A percentile compares a stretch with the other conserved stretches of the same genome.
Evolutionary conservation across 2,329 filamentous ascomycete genomes (phyloP).

Genomic region (Stylonectria norvegica): DNA sequence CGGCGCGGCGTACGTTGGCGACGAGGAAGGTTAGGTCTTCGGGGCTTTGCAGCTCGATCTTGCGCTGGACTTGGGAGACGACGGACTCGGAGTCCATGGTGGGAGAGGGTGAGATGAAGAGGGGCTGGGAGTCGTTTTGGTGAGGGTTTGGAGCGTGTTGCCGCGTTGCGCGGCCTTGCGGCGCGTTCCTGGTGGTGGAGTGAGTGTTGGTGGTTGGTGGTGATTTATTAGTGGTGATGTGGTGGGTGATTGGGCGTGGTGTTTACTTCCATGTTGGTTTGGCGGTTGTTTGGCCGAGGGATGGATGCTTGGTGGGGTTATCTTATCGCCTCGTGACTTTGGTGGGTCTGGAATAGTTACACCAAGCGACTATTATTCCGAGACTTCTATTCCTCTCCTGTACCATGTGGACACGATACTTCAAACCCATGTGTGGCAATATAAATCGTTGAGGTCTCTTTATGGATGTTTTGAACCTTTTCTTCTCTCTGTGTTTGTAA

Average conservation of each 20-base stretch:
- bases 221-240: slow-evolving; percentile 3
- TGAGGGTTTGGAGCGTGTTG: background rate
- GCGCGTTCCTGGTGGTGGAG: background rate
- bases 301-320: background rate
- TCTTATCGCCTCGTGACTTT: background rate
- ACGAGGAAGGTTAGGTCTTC: slow-evolving; percentile 70
- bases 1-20: slow-evolving; percentile 64
- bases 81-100: slow-evolving; percentile 36
- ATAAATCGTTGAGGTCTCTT: no score
- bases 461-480: no score
- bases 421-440: no score
- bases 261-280: slow-evolving; percentile 1
- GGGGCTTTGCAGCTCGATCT: slow-evolving; percentile 75
- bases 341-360: no score
- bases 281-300: background rate
- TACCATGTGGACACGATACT: no score
- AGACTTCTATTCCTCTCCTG: no score
- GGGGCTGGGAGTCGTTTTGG: background rate
- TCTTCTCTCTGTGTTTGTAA: no score
- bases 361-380: no score
- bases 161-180: background rate
- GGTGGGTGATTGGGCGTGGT: slow-evolving; percentile 7
- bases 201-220: slow-evolving; percentile 12
- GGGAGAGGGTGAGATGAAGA: background rate
- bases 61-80: slow-evolving; percentile 54